Evolutionary conservation across 495 filamentous ascomycete species (phyloP).

Genomic region (Talaromyces trachyspermus): DNA sequence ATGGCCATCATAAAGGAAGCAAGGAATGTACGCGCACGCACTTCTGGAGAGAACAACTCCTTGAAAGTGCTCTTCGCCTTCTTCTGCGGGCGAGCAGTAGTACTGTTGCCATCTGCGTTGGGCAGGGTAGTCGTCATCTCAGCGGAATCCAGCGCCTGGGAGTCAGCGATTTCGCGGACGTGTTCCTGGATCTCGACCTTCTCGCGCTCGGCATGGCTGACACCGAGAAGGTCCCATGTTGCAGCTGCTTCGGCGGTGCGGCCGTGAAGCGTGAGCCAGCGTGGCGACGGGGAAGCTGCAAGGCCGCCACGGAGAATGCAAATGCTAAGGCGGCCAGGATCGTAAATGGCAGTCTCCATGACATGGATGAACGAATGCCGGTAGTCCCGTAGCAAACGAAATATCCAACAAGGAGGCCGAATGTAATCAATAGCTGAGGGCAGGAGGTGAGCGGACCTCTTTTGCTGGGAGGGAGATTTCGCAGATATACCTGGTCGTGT

Average conservation of each 20-base stretch:
- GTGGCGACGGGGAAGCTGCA: conserved; percentile 39
- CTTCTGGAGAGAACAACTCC: conserved; percentile 35
- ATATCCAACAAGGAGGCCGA: conserved; percentile 48
- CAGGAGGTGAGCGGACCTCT: conserved; percentile 47
- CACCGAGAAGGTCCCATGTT: conserved; percentile 39
- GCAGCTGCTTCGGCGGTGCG: conserved; percentile 26
- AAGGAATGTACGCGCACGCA: conserved; percentile 29
- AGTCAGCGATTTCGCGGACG: neutral
- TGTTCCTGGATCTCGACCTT: conserved; percentile 35
- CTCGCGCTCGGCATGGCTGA: conserved; percentile 42
- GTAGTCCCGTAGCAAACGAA: conserved; percentile 57
- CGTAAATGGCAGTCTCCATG: conserved; percentile 51
- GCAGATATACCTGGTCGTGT: conserved; percentile 42
- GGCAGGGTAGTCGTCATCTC: too few relatives aligned
- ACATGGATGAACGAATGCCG: conserved; percentile 40
- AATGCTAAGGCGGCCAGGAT: conserved; percentile 36
- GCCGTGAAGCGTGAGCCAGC: conserved; percentile 40
- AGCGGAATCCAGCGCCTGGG: neutral
- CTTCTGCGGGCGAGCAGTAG: too few relatives aligned
- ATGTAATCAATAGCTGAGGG: conserved; percentile 47
- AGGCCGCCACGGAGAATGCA: conserved; percentile 27
- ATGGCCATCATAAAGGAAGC: conserved; percentile 39
- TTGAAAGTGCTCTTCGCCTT: conserved; percentile 1
- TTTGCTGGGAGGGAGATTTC: conserved; percentile 51
- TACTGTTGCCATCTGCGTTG: too few relatives aligned